Conservation (phyloP, 78 protist species). For the Cavenderia fasciculata region DNA sequence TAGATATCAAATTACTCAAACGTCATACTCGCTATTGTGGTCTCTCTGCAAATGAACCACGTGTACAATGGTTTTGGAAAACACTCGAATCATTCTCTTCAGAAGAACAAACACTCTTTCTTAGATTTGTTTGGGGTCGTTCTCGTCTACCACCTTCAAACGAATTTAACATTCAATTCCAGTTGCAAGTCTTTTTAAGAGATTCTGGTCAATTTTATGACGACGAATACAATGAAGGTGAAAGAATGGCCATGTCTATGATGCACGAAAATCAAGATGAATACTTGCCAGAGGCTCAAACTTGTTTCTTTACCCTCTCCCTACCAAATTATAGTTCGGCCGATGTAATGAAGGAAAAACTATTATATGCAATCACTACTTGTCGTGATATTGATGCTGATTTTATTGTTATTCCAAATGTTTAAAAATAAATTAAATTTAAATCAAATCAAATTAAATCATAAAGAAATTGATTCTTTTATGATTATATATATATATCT, state of each 20-base stretch:
- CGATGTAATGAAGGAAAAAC: constrained; percentile 70
- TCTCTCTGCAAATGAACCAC: constrained; percentile 14
- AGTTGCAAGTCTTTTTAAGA: constrained; percentile 36
- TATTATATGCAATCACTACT: constrained; percentile 87
- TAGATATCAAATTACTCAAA: constrained; percentile 73
- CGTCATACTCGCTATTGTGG: constrained; percentile 77
- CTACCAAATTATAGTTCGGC: constrained; percentile 85
- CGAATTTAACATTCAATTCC: constrained; percentile 58
- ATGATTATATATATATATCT: too few species aligned
- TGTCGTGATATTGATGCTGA: constrained; percentile 91
- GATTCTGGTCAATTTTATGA: constrained; percentile 39
- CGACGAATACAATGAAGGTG: constrained; percentile 21
- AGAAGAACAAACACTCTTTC: constrained; percentile 75
- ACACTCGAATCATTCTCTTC: constrained; percentile 69
- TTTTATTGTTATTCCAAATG: constrained; percentile 35
- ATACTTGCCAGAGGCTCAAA: constrained; percentile 86
- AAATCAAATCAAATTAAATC: background rate
- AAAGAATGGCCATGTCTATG: background rate
- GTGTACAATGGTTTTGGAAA: constrained; percentile 75
- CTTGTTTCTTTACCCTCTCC: constrained; percentile 90
- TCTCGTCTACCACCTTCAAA: constrained; percentile 80
- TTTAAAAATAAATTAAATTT: background rate
- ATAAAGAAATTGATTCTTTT: background rate
- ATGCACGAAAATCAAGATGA: constrained; percentile 52
- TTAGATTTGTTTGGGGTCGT: constrained; percentile 83